Evolutionary conservation across 192 early-diverging fungal species (phyloP).

Genomic region (Podila epigama): DNA sequence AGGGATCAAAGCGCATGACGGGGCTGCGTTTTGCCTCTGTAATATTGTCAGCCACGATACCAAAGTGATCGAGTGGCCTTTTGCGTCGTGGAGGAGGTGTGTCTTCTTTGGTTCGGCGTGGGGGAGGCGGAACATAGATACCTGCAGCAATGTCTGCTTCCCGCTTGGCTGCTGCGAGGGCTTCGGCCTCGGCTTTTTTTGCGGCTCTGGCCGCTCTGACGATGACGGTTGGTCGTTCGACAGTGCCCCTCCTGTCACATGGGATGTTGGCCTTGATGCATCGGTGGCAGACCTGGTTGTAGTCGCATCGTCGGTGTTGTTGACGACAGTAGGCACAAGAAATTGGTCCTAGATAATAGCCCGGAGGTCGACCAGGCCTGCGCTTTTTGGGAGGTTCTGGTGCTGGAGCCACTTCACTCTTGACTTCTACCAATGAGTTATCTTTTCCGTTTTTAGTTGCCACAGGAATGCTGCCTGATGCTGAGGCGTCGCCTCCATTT

Average conservation of each 20-base stretch:
- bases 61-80: background rate
- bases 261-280: constrained; percentile 47
- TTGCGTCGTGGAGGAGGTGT: background rate
- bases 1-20: background rate
- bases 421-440: too few relatives aligned
- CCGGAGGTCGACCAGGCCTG: constrained; percentile 35
- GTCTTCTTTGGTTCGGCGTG: background rate
- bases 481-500: too few relatives aligned
- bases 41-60: background rate
- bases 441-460: background rate
- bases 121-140: background rate
- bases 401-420: too few relatives aligned
- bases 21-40: background rate
- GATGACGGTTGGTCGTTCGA: constrained; percentile 42
- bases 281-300: constrained; percentile 28
- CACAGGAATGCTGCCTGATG: too few relatives aligned
- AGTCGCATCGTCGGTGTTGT: constrained; percentile 44
- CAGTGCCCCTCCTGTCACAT: constrained; percentile 40
- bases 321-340: constrained; percentile 38
- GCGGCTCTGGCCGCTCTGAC: constrained; percentile 34
- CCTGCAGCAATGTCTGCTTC: constrained; percentile 19
- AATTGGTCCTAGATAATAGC: constrained; percentile 41
- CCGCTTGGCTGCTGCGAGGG: constrained; percentile 18
- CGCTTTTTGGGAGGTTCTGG: constrained; percentile 8
- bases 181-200: constrained; percentile 23